Evolutionary conservation across 148 eudicot species (phyloP).

Genomic region (Oxyria digyna): DNA sequence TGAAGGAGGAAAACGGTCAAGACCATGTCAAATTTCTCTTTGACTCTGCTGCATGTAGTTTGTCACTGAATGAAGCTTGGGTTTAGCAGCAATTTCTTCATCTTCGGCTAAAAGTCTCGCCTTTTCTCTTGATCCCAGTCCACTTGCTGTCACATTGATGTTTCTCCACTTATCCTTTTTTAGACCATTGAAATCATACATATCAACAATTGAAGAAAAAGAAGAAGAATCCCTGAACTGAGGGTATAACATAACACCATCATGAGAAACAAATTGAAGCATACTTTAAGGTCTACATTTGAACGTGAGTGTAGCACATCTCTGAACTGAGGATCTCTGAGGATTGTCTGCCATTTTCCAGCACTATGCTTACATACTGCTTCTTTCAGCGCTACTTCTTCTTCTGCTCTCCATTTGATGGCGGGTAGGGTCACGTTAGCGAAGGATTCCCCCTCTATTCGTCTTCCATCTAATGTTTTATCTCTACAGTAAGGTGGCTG

Average conservation of each 20-base stretch:
- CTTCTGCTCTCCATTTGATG: conserved; percentile 92
- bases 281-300: conserved; percentile 84
- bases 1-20: neutral
- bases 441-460: no score
- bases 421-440: no score
- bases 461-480: no score
- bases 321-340: conserved; percentile 75
- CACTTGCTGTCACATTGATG: conserved; percentile 57
- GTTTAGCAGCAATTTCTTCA: conserved; percentile 25
- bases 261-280: neutral
- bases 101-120: conserved; percentile 26
- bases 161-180: conserved; percentile 42
- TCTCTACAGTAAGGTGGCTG: no score
- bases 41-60: conserved; percentile 19
- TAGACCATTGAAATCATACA: neutral
- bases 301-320: conserved; percentile 55
- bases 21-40: conserved; percentile 55
- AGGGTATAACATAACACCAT: neutral
- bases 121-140: conserved; percentile 69
- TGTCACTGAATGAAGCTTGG: conserved; percentile 17
- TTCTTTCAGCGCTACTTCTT: conserved; percentile 92
- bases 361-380: conserved; percentile 69
- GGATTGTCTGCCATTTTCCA: conserved; percentile 83
- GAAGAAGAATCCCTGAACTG: neutral
- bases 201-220: neutral